phyloP scores from a whole-genome alignment of 345 rosid species.

The Fremontodendron californicum region DNA sequence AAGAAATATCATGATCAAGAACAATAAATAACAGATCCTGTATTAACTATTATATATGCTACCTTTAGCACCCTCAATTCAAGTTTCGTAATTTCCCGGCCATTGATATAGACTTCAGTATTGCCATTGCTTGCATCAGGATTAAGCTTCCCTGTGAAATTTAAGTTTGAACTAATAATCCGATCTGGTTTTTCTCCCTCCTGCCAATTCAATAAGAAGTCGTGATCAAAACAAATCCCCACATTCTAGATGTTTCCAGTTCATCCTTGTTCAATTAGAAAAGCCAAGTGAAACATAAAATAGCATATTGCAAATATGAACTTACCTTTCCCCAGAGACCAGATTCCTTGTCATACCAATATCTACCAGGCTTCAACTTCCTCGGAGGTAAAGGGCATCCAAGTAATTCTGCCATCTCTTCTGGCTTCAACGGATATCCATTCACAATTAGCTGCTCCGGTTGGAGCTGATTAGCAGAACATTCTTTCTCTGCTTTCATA shows the following conservation, averaged over 20 bases:
- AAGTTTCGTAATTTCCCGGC: slow-evolving; percentile 87
- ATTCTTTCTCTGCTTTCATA: slow-evolving; percentile 96
- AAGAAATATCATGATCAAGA: not conserved
- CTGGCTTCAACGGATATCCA: slow-evolving; percentile 74
- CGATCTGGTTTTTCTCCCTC: slow-evolving; percentile 94
- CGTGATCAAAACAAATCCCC: not conserved
- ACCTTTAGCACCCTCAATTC: slow-evolving; percentile 83
- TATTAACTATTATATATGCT: not conserved
- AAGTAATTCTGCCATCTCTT: slow-evolving; percentile 84
- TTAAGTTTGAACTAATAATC: slow-evolving; percentile 80
- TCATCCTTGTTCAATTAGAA: not conserved
- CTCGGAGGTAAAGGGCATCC: slow-evolving; percentile 71
- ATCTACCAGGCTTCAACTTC: slow-evolving; percentile 89
- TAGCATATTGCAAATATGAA: not conserved
- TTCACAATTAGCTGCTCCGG: slow-evolving; percentile 90
- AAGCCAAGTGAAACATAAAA: slow-evolving; percentile 15
- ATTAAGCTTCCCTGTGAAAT: slow-evolving; percentile 73
- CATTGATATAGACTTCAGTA: slow-evolving; percentile 86
- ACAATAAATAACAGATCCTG: not conserved
- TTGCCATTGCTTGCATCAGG: slow-evolving; percentile 80
- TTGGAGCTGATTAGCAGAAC: slow-evolving; percentile 87
- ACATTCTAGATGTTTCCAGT: not conserved
- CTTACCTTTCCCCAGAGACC: slow-evolving; percentile 97
- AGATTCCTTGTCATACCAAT: slow-evolving; percentile 99
- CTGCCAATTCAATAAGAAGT: slow-evolving; percentile 41